These are phyloP conservation scores for Candida germanica DNA, from an alignment of 805 yeast species.

Conservation along the genomic window DNA sequence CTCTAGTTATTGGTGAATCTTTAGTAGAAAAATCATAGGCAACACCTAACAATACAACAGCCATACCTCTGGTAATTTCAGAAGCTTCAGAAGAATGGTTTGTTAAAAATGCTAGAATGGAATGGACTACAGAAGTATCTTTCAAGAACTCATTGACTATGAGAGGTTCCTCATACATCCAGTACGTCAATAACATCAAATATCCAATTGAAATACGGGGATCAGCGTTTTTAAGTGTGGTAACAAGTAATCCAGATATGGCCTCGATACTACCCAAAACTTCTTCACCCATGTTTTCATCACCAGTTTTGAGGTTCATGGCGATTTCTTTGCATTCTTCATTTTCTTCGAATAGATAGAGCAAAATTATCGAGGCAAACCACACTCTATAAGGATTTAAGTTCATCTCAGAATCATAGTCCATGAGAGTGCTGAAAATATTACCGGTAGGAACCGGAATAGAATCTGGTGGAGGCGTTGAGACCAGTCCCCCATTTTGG, in stretches of 20 bases:
- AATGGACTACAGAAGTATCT: conserved; percentile 63
- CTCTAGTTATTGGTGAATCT: conserved; percentile 61
- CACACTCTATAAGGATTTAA: conserved; percentile 85
- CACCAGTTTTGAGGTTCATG: conserved; percentile 52
- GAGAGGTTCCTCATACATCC: conserved; percentile 74
- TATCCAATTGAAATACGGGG: conserved; percentile 78
- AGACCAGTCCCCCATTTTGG: background rate
- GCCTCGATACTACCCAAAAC: conserved; percentile 70
- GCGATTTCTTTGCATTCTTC: conserved; percentile 49
- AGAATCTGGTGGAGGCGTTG: background rate
- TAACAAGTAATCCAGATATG: conserved; percentile 66
- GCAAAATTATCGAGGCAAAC: conserved; percentile 71
- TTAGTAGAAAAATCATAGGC: conserved; percentile 71
- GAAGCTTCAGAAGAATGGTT: conserved; percentile 47
- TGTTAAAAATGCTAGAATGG: conserved; percentile 62
- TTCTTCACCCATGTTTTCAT: conserved; percentile 63
- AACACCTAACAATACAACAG: conserved; percentile 68
- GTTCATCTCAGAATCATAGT: conserved; percentile 60
- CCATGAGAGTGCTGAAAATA: conserved; percentile 66
- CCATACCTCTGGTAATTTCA: conserved; percentile 66
- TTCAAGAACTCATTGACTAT: conserved; percentile 75
- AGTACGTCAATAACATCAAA: conserved; percentile 64
- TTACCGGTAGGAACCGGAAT: conserved; percentile 47
- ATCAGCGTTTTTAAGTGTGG: conserved; percentile 59
- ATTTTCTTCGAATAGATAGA: conserved; percentile 57